These are phyloP conservation scores for Aspergillus incahuasiensis DNA, from an alignment of 495 filamentous ascomycete genomes.

Conservation along the genomic window DNA sequence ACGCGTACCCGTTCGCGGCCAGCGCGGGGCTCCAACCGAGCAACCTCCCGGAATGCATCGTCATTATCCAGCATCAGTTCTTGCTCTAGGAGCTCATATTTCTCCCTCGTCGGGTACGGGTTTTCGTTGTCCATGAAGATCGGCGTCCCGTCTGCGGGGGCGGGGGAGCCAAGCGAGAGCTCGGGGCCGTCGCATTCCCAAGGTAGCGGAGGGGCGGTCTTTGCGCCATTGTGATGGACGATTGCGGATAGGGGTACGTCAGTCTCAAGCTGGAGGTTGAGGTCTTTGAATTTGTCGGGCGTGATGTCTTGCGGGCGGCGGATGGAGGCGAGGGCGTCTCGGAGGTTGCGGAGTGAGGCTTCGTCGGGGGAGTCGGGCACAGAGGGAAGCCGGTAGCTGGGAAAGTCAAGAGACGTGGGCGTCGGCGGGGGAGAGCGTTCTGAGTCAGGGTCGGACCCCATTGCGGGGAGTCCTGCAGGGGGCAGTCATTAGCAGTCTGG, in stretches of 20 bases:
- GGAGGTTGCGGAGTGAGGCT: conserved; percentile 32
- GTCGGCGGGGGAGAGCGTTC: conserved; percentile 42
- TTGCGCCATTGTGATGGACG: conserved; percentile 34
- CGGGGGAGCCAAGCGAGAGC: conserved; percentile 5
- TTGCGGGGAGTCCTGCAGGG: conserved; percentile 29
- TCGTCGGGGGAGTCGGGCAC: conserved; percentile 22
- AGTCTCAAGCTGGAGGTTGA: conserved; percentile 47
- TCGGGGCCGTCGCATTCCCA: conserved; percentile 36
- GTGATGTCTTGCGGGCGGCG: conserved; percentile 50
- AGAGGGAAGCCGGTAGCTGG: conserved; percentile 34
- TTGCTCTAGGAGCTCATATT: conserved; percentile 42
- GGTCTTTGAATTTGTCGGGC: conserved; percentile 42
- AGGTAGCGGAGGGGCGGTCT: conserved; percentile 41
- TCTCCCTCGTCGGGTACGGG: conserved; percentile 42
- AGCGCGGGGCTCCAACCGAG: conserved; percentile 35
- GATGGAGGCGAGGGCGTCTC: conserved; percentile 42
- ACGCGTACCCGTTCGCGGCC: conserved; percentile 43
- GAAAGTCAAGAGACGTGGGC: conserved; percentile 49
- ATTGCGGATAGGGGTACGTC: conserved; percentile 43
- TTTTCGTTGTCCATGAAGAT: conserved; percentile 48
- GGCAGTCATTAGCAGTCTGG: not conserved
- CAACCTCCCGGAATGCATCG: conserved; percentile 50
- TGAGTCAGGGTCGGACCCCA: conserved; percentile 35
- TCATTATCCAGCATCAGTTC: conserved; percentile 56
- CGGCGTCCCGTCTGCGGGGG: conserved; percentile 20